Conservation (phyloP, 1,284 basidiomycete species). For the Heterobasidion irregulare region DNA sequence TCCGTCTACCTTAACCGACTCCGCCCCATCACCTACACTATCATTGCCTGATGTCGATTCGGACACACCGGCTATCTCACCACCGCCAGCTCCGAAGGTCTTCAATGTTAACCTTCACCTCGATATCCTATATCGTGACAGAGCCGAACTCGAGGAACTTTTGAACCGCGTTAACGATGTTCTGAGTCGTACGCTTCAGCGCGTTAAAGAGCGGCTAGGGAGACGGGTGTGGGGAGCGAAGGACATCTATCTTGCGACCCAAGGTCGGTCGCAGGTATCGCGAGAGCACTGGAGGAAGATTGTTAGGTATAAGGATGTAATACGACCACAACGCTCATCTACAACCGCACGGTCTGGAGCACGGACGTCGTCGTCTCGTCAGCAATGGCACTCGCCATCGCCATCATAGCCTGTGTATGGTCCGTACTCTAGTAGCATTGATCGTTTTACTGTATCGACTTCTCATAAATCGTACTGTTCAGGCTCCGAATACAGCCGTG, state of each 20-base stretch:
- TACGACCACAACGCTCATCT: not conserved
- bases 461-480: too few species aligned
- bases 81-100: conserved; percentile 22
- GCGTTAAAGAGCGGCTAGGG: conserved; percentile 60
- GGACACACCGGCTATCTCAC: conserved; percentile 13
- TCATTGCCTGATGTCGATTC: conserved; percentile 21
- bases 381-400: not conserved
- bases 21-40: not conserved
- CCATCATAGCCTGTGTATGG: not conserved
- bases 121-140: conserved; percentile 41
- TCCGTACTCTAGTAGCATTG: too few species aligned
- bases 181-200: conserved; percentile 42
- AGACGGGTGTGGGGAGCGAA: conserved; percentile 59
- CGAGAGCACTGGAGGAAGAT: conserved; percentile 27
- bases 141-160: conserved; percentile 38
- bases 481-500: too few species aligned
- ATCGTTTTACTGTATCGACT: too few species aligned
- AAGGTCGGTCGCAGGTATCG: conserved; percentile 22
- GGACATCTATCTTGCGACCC: conserved; percentile 40
- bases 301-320: conserved; percentile 16
- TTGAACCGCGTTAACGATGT: conserved; percentile 30
- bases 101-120: conserved; percentile 53
- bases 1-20: not conserved
- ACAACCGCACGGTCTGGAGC: not conserved
- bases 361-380: too few species aligned